Percentiles rank a stretch among this genome's conserved stretches.
Evolutionary conservation across 2,329 filamentous ascomycete genomes (phyloP).

Genomic region (Ophiostoma sp.): DNA sequence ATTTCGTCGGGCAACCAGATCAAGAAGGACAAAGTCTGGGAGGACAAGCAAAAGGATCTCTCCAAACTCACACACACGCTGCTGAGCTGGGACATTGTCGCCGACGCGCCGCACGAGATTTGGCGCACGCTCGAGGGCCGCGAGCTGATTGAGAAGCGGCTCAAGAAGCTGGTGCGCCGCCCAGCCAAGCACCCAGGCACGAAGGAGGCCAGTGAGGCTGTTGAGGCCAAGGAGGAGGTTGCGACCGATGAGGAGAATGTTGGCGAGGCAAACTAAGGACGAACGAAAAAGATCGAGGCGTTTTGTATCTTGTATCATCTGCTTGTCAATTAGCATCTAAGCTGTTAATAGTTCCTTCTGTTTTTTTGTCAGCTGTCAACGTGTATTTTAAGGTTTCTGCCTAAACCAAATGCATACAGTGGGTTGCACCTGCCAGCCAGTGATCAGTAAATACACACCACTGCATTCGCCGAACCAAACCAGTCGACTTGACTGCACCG

Average conservation of each 20-base stretch:
- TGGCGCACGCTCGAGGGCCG: constrained; percentile 77
- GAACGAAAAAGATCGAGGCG: neutral
- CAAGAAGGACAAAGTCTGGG: constrained; percentile 69
- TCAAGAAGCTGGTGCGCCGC: constrained; percentile 63
- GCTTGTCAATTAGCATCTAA: neutral
- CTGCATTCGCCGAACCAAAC: neutral
- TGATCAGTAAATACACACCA: neutral
- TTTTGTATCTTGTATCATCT: neutral
- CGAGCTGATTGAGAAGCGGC: constrained; percentile 72
- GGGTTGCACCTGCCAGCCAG: neutral
- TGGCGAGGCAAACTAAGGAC: neutral
- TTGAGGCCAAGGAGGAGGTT: neutral
- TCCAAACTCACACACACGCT: constrained; percentile 78
- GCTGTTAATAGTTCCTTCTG: neutral
- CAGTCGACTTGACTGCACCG: neutral
- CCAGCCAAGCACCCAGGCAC: constrained; percentile 21
- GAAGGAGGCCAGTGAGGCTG: neutral
- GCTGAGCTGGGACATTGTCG: constrained; percentile 81
- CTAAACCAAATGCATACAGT: neutral
- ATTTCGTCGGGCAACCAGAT: constrained; percentile 78
- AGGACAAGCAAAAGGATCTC: constrained; percentile 79
- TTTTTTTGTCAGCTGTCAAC: neutral
- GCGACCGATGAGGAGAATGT: neutral
- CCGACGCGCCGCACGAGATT: constrained; percentile 79
- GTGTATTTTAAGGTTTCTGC: constrained; percentile 1